phyloP scores from a whole-genome alignment of 441 rosid genomes.

The Lepidium campestre region DNA sequence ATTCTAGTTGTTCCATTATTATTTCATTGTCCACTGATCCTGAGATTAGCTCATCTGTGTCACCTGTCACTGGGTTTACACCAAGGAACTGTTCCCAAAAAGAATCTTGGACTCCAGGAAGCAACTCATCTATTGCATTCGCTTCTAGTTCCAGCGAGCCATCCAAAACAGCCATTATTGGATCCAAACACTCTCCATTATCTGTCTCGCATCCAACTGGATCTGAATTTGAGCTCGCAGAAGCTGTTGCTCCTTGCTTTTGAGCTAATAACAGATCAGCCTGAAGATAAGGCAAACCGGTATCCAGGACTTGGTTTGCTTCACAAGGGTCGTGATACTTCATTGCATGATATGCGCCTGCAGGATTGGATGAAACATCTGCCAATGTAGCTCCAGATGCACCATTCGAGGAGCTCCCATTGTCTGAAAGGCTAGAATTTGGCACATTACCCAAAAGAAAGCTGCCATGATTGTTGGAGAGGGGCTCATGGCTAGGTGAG shows the following conservation, averaged over 20 bases:
- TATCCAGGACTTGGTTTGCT: conserved; percentile 29
- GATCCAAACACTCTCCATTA: conserved; percentile 38
- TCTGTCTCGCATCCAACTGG: conserved; percentile 29
- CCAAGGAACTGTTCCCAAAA: conserved; percentile 63
- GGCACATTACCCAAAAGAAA: conserved; percentile 35
- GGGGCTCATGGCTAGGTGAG: conserved; percentile 33
- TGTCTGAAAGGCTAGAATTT: conserved; percentile 36
- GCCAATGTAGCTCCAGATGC: conserved; percentile 43
- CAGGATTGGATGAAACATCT: conserved; percentile 50
- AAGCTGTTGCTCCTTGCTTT: conserved; percentile 19
- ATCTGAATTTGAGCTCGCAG: conserved; percentile 26
- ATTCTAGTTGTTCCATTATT: conserved; percentile 38
- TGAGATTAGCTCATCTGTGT: conserved; percentile 46
- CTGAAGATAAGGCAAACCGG: conserved; percentile 34
- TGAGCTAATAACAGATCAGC: conserved; percentile 29
- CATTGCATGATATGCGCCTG: conserved; percentile 37
- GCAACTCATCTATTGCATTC: conserved; percentile 29
- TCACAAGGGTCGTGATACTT: conserved; percentile 33
- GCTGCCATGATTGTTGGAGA: conserved; percentile 36
- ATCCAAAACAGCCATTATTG: conserved; percentile 33
- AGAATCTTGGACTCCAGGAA: conserved; percentile 43
- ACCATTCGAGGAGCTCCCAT: conserved; percentile 36
- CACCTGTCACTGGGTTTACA: conserved; percentile 35
- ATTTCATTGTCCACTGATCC: conserved; percentile 34
- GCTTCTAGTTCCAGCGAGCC: conserved; percentile 26